Base-by-base conservation (phyloP, 371 early-diverging fungal genomes). In the Mucor racemosus region DNA sequence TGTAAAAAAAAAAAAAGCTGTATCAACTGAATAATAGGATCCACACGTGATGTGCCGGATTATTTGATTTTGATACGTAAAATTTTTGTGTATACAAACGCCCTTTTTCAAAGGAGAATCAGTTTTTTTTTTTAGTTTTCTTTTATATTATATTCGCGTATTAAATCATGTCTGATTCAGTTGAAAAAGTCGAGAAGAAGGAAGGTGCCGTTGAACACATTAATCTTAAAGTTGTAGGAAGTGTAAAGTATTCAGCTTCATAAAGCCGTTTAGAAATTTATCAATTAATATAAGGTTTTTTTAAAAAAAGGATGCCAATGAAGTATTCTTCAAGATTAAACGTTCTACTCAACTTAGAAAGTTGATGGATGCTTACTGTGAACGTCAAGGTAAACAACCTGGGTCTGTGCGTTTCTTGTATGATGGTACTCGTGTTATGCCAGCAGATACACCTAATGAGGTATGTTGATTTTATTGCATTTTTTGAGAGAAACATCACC, bases 281-380 rank as follows among this genome's bases (percentile, higher is more conserved):
- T 26, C 26, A 26, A 26, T 26, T 26, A 26, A 26, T 26, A 26
- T 26, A n/a, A n/a, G n/a, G n/a, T n/a, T 26, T 3, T 26, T 26
- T 26, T 26, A 1, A 26, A 26, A 26, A 26, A 7, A 72, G 65
- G 62, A 76, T 75, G 50, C 48, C 58, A 88, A 87, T 66, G 94
- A 93, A 76, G 91, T 94, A 7, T 90, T 91, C 69, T 97, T 97
- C 86, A 97, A 96, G 82, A 96, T 97, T 78, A 96, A 96, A 80
- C 88, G 92, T 39, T 79, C 91, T 5, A 96, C 97, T 31, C 93
- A 88, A 63, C 83, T 97, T 39, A 87, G 92, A 74, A 95, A 95
- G 75, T 81, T 97, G 66, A 96, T 97, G 96, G 93, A 95, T 66
- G 92, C 93, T 17, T 94, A 94, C 68, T 92, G 93, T 76, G 88